phyloP scores from a whole-genome alignment of 495 filamentous ascomycete genomes.

The Tuber melanosporum region DNA sequence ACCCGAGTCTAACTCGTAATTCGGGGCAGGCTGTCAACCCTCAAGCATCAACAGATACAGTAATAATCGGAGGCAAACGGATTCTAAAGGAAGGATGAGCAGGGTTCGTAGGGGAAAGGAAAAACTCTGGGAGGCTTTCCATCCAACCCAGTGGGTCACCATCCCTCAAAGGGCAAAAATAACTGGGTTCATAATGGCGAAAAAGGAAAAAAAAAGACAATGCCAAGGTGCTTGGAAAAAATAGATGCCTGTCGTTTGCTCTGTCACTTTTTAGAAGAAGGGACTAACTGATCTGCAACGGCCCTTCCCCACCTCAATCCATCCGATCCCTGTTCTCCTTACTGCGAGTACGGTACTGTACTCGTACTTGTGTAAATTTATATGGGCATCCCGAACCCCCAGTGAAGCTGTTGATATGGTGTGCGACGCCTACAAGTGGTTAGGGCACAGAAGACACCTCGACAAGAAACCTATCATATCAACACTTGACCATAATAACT shows the following conservation, averaged over 20 bases:
- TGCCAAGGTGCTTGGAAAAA: background rate
- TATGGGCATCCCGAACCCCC: background rate
- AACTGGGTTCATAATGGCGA: background rate
- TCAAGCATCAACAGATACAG: background rate
- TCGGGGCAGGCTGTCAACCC: background rate
- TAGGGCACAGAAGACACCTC: background rate
- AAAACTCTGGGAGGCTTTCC: background rate
- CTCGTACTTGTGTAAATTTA: slow-evolving; percentile 10
- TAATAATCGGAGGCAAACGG: background rate
- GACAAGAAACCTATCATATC: background rate
- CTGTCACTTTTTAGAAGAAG: slow-evolving; percentile 36
- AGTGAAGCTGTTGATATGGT: background rate
- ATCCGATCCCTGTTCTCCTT: slow-evolving; percentile 22
- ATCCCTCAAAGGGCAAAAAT: slow-evolving; percentile 1
- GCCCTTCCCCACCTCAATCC: slow-evolving; percentile 31
- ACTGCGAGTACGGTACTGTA: slow-evolving; percentile 18
- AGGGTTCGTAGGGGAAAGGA: background rate
- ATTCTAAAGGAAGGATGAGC: background rate
- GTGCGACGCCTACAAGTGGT: background rate
- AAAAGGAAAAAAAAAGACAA: background rate
- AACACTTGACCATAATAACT: background rate
- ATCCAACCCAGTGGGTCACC: background rate
- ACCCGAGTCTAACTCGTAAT: background rate
- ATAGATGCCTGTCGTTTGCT: slow-evolving; percentile 29
- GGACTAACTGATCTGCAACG: slow-evolving; percentile 32